Evolutionary conservation across 2,329 filamentous ascomycete genomes (phyloP).

Genomic region (Xylariaceae sp.): DNA sequence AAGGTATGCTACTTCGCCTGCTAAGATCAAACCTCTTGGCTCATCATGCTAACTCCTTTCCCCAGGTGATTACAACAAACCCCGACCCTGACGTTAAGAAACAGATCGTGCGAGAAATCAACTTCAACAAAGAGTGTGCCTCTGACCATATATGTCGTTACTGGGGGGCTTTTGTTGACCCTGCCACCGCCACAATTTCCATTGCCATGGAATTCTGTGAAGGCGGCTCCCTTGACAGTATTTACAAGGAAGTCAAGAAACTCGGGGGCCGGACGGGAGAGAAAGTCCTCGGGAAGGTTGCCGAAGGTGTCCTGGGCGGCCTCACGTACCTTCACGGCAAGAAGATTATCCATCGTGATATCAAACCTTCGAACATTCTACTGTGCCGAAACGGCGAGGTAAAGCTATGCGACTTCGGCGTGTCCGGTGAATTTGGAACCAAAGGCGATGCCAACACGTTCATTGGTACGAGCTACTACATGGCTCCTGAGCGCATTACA

Average conservation of each 20-base stretch:
- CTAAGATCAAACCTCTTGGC: background rate
- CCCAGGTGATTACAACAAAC: constrained; percentile 92
- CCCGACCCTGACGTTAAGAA: constrained; percentile 98
- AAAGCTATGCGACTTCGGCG: constrained; percentile 97
- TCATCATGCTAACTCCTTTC: constrained; percentile 14
- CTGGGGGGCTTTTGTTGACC: constrained; percentile 94
- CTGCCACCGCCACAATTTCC: constrained; percentile 92
- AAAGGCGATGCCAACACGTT: constrained; percentile 99
- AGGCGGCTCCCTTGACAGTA: constrained; percentile 90
- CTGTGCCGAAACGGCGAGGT: constrained; percentile 89
- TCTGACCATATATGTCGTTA: constrained; percentile 96
- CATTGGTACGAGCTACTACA: constrained; percentile 98
- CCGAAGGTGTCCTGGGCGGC: constrained; percentile 89
- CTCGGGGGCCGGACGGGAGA: constrained; percentile 92
- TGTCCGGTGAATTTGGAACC: constrained; percentile 95
- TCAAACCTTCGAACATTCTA: constrained; percentile 96
- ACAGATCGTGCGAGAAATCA: constrained; percentile 92
- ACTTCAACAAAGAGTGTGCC: constrained; percentile 96
- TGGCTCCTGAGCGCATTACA: constrained; percentile 97
- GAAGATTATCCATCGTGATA: constrained; percentile 98
- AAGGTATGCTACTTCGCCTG: constrained; percentile 59
- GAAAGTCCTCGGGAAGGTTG: constrained; percentile 94
- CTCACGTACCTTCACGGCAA: constrained; percentile 92
- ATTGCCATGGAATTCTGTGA: constrained; percentile 99
- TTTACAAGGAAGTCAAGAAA: constrained; percentile 96